Percentiles rank a stretch among this genome's conserved stretches.
phyloP scores from a whole-genome alignment of 2,329 filamentous ascomycete species.

The Rachicladosporium sp. region DNA sequence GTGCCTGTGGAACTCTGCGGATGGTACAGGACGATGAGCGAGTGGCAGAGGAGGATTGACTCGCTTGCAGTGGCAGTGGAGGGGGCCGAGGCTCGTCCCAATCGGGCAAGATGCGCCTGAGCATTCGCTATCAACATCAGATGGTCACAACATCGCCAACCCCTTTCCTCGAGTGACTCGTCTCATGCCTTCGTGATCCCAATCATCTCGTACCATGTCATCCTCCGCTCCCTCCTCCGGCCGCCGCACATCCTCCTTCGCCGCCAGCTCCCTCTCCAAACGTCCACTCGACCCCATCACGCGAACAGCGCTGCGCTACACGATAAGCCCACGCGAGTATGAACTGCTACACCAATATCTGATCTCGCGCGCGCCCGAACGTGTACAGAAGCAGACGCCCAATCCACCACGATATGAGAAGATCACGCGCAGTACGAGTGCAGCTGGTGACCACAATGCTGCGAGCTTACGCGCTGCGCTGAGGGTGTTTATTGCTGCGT shows the following conservation, averaged over 20 bases:
- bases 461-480: slow-evolving; percentile 34
- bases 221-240: too few species aligned
- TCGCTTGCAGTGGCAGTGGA: too few species aligned
- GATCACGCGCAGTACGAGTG: slow-evolving; percentile 24
- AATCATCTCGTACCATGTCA: too few species aligned
- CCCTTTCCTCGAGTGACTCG: too few species aligned
- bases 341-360: slow-evolving; percentile 72
- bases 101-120: too few species aligned
- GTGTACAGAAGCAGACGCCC: slow-evolving; percentile 41
- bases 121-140: too few species aligned
- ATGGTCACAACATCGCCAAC: too few species aligned
- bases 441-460: slow-evolving; percentile 33
- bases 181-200: too few species aligned
- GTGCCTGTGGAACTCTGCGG: too few species aligned
- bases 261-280: slow-evolving; percentile 11
- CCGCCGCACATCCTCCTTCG: slow-evolving; percentile 2
- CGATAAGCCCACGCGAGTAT: slow-evolving; percentile 73
- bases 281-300: slow-evolving; percentile 53
- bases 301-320: slow-evolving; percentile 77
- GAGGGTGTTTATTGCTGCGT: slow-evolving; percentile 31
- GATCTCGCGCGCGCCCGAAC: slow-evolving; percentile 54
- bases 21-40: too few species aligned
- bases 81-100: too few species aligned
- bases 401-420: slow-evolving; percentile 40
- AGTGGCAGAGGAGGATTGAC: too few species aligned